phyloP scores from a whole-genome alignment of 805 yeast genomes.

The Saccharomycopsis microspora region DNA sequence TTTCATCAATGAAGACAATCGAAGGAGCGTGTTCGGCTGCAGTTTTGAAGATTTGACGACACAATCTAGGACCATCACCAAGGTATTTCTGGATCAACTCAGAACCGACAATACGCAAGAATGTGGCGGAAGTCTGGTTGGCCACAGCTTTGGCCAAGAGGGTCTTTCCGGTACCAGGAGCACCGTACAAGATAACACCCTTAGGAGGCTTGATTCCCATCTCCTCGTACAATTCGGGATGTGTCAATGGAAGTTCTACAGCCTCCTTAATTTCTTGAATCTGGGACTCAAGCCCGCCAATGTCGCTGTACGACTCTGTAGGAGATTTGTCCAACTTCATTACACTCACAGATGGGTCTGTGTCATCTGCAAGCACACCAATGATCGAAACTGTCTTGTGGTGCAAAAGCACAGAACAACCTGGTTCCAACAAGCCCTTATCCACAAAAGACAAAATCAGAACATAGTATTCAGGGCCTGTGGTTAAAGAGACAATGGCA shows the following conservation, averaged over 20 bases:
- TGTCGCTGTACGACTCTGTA: conserved; percentile 90
- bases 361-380: conserved; percentile 97
- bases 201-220: conserved; percentile 99
- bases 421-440: conserved; percentile 91
- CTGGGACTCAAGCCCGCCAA: conserved; percentile 92
- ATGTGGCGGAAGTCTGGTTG: conserved; percentile 93
- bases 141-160: conserved; percentile 96
- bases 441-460: conserved; percentile 94
- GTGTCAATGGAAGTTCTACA: conserved; percentile 90
- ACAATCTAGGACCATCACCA: conserved; percentile 95
- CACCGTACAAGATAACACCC: conserved; percentile 94
- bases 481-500: conserved; percentile 91
- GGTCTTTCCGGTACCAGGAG: conserved; percentile 98
- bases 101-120: conserved; percentile 91
- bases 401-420: conserved; percentile 89
- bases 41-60: conserved; percentile 88
- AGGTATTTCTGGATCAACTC: conserved; percentile 93
- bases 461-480: conserved; percentile 96
- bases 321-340: conserved; percentile 98
- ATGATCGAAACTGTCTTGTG: conserved; percentile 93
- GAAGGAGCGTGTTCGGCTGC: conserved; percentile 97
- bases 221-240: conserved; percentile 94
- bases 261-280: conserved; percentile 97
- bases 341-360: conserved; percentile 95
- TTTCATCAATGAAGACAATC: conserved; percentile 97